phyloP scores from a whole-genome alignment of 257 asterid species.

The Nicotiana tabacum region DNA sequence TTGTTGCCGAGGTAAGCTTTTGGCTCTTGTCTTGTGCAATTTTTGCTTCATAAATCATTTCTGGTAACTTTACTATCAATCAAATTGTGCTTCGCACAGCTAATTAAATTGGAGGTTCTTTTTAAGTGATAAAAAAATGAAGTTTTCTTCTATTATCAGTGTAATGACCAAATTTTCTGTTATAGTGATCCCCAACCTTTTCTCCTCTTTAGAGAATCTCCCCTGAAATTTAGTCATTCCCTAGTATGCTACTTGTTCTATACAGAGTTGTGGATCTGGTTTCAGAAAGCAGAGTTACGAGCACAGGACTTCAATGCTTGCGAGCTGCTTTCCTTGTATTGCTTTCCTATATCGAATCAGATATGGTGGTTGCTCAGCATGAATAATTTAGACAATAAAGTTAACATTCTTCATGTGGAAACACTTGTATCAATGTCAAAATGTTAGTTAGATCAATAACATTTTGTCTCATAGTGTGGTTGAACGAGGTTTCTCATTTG shows the following conservation, averaged over 20 bases:
- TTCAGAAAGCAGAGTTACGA: neutral
- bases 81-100: neutral
- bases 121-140: neutral
- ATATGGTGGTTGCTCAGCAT: neutral
- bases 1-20: conserved; percentile 88
- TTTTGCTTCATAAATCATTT: neutral
- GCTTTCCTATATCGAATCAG: neutral
- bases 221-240: neutral
- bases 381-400: neutral
- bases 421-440: neutral
- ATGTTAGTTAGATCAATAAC: neutral
- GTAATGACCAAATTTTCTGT: neutral
- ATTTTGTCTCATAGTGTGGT: neutral
- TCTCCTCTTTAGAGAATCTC: neutral
- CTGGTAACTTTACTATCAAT: neutral
- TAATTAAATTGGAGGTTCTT: neutral
- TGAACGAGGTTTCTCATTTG: neutral
- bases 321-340: neutral
- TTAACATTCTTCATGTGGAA: neutral
- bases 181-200: neutral
- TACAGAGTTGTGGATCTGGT: neutral
- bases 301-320: neutral
- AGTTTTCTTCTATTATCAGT: neutral
- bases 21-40: neutral
- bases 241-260: neutral